These are phyloP conservation scores for Leucosporidium creatinivorum DNA, from an alignment of 768 basidiomycete genomes.

Conservation along the genomic window DNA sequence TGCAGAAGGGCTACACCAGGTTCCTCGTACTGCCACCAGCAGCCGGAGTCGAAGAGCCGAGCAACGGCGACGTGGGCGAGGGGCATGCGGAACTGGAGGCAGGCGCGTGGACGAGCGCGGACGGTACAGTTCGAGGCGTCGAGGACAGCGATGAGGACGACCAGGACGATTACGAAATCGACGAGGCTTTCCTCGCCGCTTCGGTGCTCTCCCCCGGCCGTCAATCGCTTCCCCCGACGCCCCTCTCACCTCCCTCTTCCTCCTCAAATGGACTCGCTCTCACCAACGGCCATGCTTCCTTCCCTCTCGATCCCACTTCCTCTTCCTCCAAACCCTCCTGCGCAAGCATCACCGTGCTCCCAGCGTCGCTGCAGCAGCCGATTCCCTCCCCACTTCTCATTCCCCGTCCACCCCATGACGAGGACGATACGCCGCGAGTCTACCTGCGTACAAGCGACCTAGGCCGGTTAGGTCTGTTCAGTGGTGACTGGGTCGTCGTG, in stretches of 20 bases:
- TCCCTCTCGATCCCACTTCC: not conserved
- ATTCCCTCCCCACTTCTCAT: constrained; percentile 13
- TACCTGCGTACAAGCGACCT: constrained; percentile 23
- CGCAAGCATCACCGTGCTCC: not conserved
- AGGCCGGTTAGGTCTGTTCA: constrained; percentile 28
- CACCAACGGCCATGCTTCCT: not conserved
- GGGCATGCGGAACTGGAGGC: not conserved
- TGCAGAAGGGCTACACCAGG: constrained; percentile 29
- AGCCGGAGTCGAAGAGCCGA: not conserved
- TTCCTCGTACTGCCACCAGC: constrained; percentile 24
- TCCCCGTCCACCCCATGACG: constrained; percentile 16
- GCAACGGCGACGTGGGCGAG: not conserved
- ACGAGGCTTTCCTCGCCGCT: constrained; percentile 30
- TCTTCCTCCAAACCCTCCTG: not conserved
- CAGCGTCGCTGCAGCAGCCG: not conserved
- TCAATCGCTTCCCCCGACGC: constrained; percentile 6
- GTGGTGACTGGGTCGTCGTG: constrained; percentile 31
- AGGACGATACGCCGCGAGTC: constrained; percentile 24
- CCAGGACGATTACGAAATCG: constrained; percentile 30
- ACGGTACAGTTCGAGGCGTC: not conserved
- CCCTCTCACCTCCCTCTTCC: constrained; percentile 1
- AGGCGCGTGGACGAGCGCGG: not conserved
- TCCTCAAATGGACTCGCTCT: constrained; percentile 7
- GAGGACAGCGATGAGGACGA: constrained; percentile 15
- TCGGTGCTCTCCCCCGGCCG: constrained; percentile 19